These are phyloP conservation scores for Neurospora terricola DNA, from an alignment of 495 filamentous ascomycete species.

Conservation along the genomic window DNA sequence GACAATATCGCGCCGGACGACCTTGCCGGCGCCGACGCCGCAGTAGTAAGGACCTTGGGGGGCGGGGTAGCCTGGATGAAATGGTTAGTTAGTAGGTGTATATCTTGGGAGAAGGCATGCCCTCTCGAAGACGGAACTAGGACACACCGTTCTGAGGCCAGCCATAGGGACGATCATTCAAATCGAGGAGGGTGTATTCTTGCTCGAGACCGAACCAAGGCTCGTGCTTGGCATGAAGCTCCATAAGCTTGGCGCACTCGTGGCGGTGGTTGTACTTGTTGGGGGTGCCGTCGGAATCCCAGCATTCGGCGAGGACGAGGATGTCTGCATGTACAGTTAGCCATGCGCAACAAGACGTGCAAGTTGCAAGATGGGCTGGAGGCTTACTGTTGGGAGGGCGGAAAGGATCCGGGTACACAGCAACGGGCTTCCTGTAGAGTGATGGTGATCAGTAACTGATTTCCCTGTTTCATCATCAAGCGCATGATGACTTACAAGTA, in stretches of 20 bases:
- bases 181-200: slow-evolving; percentile 56
- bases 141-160: slow-evolving; percentile 50
- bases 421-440: slow-evolving; percentile 49
- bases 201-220: slow-evolving; percentile 97
- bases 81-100: too few species aligned
- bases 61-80: slow-evolving; percentile 69
- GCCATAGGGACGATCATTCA: slow-evolving; percentile 73
- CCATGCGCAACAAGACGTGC: slow-evolving; percentile 26
- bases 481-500: slow-evolving; percentile 44
- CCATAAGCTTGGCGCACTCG: slow-evolving; percentile 54
- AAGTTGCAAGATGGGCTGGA: slow-evolving; percentile 47
- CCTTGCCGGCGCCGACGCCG: slow-evolving; percentile 87
- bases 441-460: neutral
- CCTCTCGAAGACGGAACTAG: too few species aligned
- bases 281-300: slow-evolving; percentile 84
- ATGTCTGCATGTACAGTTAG: slow-evolving; percentile 27
- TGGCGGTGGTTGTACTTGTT: slow-evolving; percentile 94
- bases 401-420: slow-evolving; percentile 68
- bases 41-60: slow-evolving; percentile 92
- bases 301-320: slow-evolving; percentile 81
- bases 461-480: neutral
- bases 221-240: slow-evolving; percentile 64
- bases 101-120: too few species aligned
- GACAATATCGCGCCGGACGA: slow-evolving; percentile 91
- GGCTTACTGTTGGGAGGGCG: slow-evolving; percentile 36